A percentile compares a stretch with the other conserved stretches of the same genome.
These are phyloP conservation scores for Mycena latifolia DNA, from an alignment of 768 basidiomycete genomes.

Conservation along the genomic window DNA sequence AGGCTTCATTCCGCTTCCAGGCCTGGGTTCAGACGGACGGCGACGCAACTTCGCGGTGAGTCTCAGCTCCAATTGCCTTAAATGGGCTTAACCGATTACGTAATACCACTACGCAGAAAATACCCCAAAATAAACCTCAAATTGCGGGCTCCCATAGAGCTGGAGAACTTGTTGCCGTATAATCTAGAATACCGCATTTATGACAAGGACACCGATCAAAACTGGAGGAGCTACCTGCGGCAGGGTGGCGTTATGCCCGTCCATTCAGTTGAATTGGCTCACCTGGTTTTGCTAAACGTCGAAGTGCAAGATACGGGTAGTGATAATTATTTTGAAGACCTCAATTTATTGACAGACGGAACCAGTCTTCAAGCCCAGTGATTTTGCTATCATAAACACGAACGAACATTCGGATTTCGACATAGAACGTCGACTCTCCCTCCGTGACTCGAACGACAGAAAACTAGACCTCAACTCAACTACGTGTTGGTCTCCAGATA, in stretches of 20 bases:
- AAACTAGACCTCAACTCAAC: slow-evolving; percentile 88
- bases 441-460: slow-evolving; percentile 80
- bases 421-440: slow-evolving; percentile 75
- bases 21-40: slow-evolving; percentile 87
- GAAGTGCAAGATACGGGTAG: slow-evolving; percentile 91
- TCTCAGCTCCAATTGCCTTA: not conserved
- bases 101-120: slow-evolving; percentile 60
- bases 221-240: slow-evolving; percentile 94
- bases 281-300: slow-evolving; percentile 92
- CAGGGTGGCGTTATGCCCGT: slow-evolving; percentile 96
- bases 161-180: slow-evolving; percentile 96
- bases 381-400: slow-evolving; percentile 97
- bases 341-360: not conserved
- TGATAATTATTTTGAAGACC: not conserved
- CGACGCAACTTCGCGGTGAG: slow-evolving; percentile 65
- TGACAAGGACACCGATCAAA: slow-evolving; percentile 94
- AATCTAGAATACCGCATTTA: slow-evolving; percentile 97
- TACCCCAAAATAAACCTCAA: slow-evolving; percentile 89
- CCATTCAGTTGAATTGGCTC: slow-evolving; percentile 92
- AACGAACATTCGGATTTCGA: slow-evolving; percentile 93
- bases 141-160: slow-evolving; percentile 92
- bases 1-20: slow-evolving; percentile 95
- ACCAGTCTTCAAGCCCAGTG: slow-evolving; percentile 90
- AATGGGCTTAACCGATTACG: not conserved
- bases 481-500: slow-evolving; percentile 76